Evolutionary conservation across 305 asterid genomes (phyloP), one percentile per base, ranked within the genome.

Genomic region (Fraxinus latifolia): DNA sequence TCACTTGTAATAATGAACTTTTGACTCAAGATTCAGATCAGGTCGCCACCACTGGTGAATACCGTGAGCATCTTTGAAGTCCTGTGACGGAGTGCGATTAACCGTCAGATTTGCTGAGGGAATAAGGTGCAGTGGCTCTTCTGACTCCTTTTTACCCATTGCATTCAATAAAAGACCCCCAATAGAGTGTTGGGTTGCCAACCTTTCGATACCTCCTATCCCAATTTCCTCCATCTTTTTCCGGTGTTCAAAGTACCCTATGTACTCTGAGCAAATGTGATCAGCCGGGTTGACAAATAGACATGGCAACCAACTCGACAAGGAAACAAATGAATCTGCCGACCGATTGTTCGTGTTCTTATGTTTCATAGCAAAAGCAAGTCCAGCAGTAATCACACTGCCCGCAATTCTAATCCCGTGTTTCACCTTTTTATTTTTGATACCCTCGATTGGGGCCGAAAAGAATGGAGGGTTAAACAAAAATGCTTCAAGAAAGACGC

Each of bases 1-100:
- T 68, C 34, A 87, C 25, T 82, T 80, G 39, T 79, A 93, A 77
- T 67, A 85, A 84, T 93, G 90, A 55, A 55, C 83, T 44, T 88
- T 90, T 37, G 92, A 84, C 55, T 94, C 94, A 76, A 91, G 82
- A 27, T 32, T 75, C 84, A 90, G 87, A 75, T 86, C 93, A 81
- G 87, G 74, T 65, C 93, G 93, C 99, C 99, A 96, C 99, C 99
- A 96, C 76, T 93, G 99, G 72, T 94, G 98, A 25, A 96, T 92
- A 1, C 99, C 98, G 67, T 94, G 98, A 82, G 98, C 99, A 19
- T 90, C 97, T 83, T 88, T 91, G 85, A 96, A 94, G 76, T 90
- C 93, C 8, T 70, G 60, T 0, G 95, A 87, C 53, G 90, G 94
- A 7, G 88, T 81, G 21, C 80, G 80, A 79, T 94, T 96, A 81